Evolutionary conservation across 208 protist species (phyloP).

Genomic region (Wallacemonas sp.): DNA sequence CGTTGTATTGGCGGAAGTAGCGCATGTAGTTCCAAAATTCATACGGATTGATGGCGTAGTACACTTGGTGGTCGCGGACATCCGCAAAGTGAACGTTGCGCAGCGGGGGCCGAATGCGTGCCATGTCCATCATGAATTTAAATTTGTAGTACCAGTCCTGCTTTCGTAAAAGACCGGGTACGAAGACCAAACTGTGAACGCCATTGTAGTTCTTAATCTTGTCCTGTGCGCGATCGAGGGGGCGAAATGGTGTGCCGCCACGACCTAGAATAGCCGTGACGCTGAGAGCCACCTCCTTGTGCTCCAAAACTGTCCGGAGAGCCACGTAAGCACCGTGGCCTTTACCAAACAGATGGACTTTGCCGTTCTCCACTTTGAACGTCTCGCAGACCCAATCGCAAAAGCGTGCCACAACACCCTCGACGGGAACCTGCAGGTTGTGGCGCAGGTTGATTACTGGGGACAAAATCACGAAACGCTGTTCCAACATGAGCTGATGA

Average conservation of each 20-base stretch:
- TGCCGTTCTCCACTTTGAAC: slow-evolving; percentile 74
- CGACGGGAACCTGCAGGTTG: slow-evolving; percentile 75
- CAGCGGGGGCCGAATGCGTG: slow-evolving; percentile 59
- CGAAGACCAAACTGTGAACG: slow-evolving; percentile 80
- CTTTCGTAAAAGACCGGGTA: slow-evolving; percentile 78
- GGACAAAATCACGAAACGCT: slow-evolving; percentile 79
- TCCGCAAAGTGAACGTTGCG: slow-evolving; percentile 89
- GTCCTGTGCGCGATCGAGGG: slow-evolving; percentile 70
- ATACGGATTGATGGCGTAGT: slow-evolving; percentile 89
- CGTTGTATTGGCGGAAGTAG: slow-evolving; percentile 85
- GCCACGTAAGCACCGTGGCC: slow-evolving; percentile 80
- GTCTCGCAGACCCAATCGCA: slow-evolving; percentile 85
- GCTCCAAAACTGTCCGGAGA: slow-evolving; percentile 72
- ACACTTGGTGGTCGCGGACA: slow-evolving; percentile 85
- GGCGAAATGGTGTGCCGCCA: slow-evolving; percentile 72
- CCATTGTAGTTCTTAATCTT: slow-evolving; percentile 83
- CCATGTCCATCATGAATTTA: slow-evolving; percentile 91
- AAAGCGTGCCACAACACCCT: slow-evolving; percentile 81
- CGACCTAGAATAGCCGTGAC: slow-evolving; percentile 79
- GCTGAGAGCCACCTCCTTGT: slow-evolving; percentile 75
- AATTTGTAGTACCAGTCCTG: slow-evolving; percentile 92
- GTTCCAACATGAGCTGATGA: slow-evolving; percentile 65
- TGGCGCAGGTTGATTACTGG: slow-evolving; percentile 81
- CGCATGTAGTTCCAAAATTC: slow-evolving; percentile 91
- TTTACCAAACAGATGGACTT: slow-evolving; percentile 87